Base-by-base conservation (phyloP, 257 asterid genomes). In the Datura wrightii region DNA sequence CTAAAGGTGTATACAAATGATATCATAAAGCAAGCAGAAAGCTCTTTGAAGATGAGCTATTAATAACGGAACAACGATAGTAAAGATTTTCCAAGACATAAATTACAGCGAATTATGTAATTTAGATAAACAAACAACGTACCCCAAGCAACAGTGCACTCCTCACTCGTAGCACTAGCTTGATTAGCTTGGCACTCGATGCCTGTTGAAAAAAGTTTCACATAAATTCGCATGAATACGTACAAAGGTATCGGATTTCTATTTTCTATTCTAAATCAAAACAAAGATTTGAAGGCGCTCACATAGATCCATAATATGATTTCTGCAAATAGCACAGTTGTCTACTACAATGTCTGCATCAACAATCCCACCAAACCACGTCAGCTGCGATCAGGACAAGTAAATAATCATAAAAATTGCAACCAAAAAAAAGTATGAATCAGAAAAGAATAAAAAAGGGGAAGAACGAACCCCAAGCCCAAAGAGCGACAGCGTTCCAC, bases 281-380 rank as follows among this genome's bases (percentile, higher is more conserved):
- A 37, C n/a, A 62, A 36, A 16, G 36, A 79, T 3, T 83, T n/a
- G 7, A 37, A 54, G 67, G 39, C 5, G 83, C 98, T 87, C 86
- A 94, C 98, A 94, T 2, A 92, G 97, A 92, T 94, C 98, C 98
- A 93, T 94, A 86, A 94, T 94, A 78, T 94, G 98, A 82, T 94
- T 94, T 90, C 97, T 88, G 88, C 98, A 94, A 79, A 94, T 90
- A 55, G 97, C 97, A 87, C 98, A 94, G 76, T 92, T 94, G 78
- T 94, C 98, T 76, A 93, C 98, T 63, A 93, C 96, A 65, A 93
- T 93, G 89, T 94, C 97, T 92, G 97, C 91, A 90, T 9, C 10
- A 69, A 74, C 60, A 82, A 50, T 48, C 44, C 46, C 80, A 39
- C 18, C 34, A 46, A 42, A 8, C 66, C 67, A 53, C 70, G 56